Evolutionary conservation across 225 moss, liverwort and hornwort genomes (phyloP), one percentile per base, ranked within the genome.

Genomic region (Physcomitrellopsis africana): DNA sequence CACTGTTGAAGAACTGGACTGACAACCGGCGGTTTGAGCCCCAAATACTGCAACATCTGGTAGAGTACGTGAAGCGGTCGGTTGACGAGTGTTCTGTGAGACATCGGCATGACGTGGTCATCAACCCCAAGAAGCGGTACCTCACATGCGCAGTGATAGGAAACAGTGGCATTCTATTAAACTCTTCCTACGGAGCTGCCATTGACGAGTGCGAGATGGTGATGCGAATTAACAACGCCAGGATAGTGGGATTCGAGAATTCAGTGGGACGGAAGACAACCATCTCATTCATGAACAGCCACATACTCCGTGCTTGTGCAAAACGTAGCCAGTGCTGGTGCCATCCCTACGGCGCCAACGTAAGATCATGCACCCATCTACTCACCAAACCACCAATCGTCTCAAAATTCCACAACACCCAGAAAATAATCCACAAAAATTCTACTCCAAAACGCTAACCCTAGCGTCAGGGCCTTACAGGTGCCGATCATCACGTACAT

Each of bases 121-220:
- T 72, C 56, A 11, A 49, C 15, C 15, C 2, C 0, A 18, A 63
- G 9, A 18, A 74, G 9, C 72, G 83, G 44, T 94, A 92, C 60
- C 81, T 76, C 14, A 88, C 81, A 1, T 94, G 92, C n/a, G 94
- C 90, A 0, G 86, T 94, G 66, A 83, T 92, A 44, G 94, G 92
- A 3, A 94, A 90, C 63, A 94, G 90, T 42, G 92, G 90, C 43
- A 75, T 89, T 27, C 76, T 92, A 9, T 54, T 83, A 26, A 86
- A 88, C 18, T 56, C 76, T 0, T 65, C 78, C 9, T 69, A 81
- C 16, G 92, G 88, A n/a, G 0, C 22, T 0, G 51, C 80, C 52
- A 94, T 92, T 0, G 90, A 92, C 55, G 63, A 65, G 24, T 90
- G 90, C 26, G 85, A 92, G 44, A 85, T 88, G 86, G 90, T 94